Evolutionary conservation across 2,329 filamentous ascomycete species (phyloP), one percentile per base, ranked within the genome.

Genomic region (Didymella lethalis): DNA sequence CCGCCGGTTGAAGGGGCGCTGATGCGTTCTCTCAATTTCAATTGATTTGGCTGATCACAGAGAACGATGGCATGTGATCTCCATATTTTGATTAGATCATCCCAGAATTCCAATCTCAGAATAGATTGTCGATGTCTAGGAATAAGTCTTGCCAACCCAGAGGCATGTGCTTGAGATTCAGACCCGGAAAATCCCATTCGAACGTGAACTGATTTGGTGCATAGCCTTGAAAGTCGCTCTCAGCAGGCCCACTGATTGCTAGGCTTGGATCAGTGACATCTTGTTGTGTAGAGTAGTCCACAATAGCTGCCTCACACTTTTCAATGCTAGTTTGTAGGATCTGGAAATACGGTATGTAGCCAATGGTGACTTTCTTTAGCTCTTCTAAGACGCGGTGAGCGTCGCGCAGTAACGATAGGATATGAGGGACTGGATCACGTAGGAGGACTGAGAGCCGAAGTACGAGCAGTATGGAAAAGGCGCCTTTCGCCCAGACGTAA

Each of bases 401-500:
- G 43, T 82, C 77, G 3, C 73, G 70, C 0, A 84, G 72, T 0
- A 83, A 72, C 46, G 77, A 64, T 57, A 78, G 59, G 63, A 82
- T 70, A 18, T 78, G 68, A 43, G 78, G 67, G 23, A 66, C 74
- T 36, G 66, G 68, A 8, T 83, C 80, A 0, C 80, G 80, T 0
- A 85, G 72, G 1, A 86, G 75, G 0, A 82, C 78, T 0, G 82
- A 80, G 3, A 86, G 74, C 56, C 84, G 84, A 2, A 86, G 78
- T 1, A 85, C 78, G 0, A 86, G 75, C 2, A 86, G 72, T 44
- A 85, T 83, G n/a, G 82, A 85, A 60, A 85, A 86, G 0, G 83
- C 83, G 49, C 82, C 83, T 66, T 86, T 86, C 0, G 83, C 84
- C 83, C 84, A 85, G 20, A 86, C 83, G 58, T 85, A 86, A 54